phyloP scores from a whole-genome alignment of 495 filamentous ascomycete species.

The Tuber microsphaerosporum region DNA sequence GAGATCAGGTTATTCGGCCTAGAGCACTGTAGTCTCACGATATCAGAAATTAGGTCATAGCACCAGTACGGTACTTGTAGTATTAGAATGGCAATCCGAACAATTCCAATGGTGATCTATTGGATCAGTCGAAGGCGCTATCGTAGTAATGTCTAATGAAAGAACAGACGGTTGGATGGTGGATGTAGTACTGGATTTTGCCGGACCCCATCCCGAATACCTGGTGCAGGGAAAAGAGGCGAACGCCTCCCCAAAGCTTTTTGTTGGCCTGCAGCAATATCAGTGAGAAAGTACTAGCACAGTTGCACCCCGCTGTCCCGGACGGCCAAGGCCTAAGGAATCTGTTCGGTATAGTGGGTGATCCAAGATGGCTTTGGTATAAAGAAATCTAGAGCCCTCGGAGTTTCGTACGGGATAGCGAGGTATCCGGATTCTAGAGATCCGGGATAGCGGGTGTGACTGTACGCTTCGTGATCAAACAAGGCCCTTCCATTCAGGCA shows the following conservation, averaged over 20 bases:
- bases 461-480: background rate
- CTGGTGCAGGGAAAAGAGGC: conserved; percentile 35
- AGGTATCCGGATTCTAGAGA: no score
- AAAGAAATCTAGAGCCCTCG: no score
- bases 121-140: background rate
- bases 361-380: no score
- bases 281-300: background rate
- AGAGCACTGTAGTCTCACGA: background rate
- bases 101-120: background rate
- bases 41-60: background rate
- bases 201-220: conserved; percentile 29
- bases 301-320: no score
- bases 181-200: background rate
- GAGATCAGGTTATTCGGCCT: background rate
- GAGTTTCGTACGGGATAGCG: no score
- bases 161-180: background rate
- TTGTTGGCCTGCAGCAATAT: background rate
- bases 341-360: no score
- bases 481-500: background rate
- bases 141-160: background rate
- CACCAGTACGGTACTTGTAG: background rate
- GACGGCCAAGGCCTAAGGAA: no score
- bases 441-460: no score
- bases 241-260: conserved; percentile 30
- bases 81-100: background rate